Evolutionary conservation across 2,329 filamentous ascomycete species (phyloP), one percentile per base, ranked within the genome.

Genomic region (Pestalotiopsis sp.): DNA sequence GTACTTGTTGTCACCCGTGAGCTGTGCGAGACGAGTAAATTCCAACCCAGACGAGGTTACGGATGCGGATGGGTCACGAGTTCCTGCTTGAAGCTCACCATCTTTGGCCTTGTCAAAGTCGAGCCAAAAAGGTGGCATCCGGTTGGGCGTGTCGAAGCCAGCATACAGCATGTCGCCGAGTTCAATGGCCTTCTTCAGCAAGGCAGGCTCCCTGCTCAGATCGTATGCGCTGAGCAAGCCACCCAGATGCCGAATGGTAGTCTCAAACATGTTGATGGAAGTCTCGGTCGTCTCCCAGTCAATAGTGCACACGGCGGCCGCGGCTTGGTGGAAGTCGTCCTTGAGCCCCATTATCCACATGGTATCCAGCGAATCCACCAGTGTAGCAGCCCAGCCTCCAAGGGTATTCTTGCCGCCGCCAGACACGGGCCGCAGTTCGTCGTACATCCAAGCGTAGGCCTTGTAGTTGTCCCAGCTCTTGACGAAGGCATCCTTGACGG

Each of bases 1-100:
- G 79, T 92, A 94, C 73, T 90, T 92, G 68, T 85, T 78, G 69
- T 93, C 83, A 66, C 87, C 88, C 0, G 91, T 93, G 68, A 94
- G 81, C 76, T 93, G 91, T 4, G 90, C 86, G 59, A 94, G 80
- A 7, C 91, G 84, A 3, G 90, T 93, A 76, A 94, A 93, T 75
- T 94, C 92, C 71, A 94, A 78, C 3, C 86, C 89, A 59, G 93
- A 82, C 3, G 90, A 92, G 14, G 90, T 90, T 1, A 80, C 77
- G 1, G 77, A 75, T 0, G 82, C 80, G 3, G 80, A 79, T 1
- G 79, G 77, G 56, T 82, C 81, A 45, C 76, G 75, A 17, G 74
- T 75, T 4, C 79, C 80, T 1, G 80, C 78, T 2, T 73, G 64
- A 56, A 80, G 80, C 1, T 68, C 66, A 0, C 81, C 81, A 3